Percentiles rank a stretch among this genome's conserved stretches.
phyloP scores from a whole-genome alignment of 805 yeast species.

The Myxozyma neglecta region DNA sequence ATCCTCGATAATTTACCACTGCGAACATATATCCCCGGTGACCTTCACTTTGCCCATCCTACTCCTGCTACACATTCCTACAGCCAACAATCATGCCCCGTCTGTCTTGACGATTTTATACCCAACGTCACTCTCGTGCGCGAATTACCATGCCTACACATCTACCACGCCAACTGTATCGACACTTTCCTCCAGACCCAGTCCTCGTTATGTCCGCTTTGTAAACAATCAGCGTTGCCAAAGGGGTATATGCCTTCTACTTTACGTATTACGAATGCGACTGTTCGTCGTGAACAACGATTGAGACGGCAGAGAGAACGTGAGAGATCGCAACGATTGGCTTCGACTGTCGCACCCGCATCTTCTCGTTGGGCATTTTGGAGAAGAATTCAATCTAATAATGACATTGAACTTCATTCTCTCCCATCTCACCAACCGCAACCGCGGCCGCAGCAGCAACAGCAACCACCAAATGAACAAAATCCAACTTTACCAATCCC shows the following conservation, averaged over 20 bases:
- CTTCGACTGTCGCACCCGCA: too few species aligned
- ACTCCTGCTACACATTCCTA: slow-evolving; percentile 2
- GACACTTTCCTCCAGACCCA: slow-evolving; percentile 78
- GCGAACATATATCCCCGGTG: slow-evolving; percentile 26
- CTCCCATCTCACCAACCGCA: too few species aligned
- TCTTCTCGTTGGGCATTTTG: neutral
- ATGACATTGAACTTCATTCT: too few species aligned
- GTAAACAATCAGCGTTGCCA: slow-evolving; percentile 41
- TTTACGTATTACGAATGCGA: slow-evolving; percentile 29
- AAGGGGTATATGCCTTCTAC: slow-evolving; percentile 28
- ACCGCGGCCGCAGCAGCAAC: too few species aligned
- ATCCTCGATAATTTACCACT: slow-evolving; percentile 26
- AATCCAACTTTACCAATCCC: too few species aligned
- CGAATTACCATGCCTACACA: slow-evolving; percentile 78
- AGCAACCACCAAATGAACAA: too few species aligned
- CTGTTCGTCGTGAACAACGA: slow-evolving; percentile 29
- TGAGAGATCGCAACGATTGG: too few species aligned
- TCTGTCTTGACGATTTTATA: slow-evolving; percentile 69
- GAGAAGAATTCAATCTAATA: too few species aligned
- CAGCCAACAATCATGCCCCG: slow-evolving; percentile 54
- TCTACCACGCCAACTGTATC: slow-evolving; percentile 72
- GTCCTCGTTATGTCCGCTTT: slow-evolving; percentile 78
- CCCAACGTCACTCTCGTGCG: slow-evolving; percentile 55
- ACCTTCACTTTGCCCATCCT: neutral
- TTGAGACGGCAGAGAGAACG: slow-evolving; percentile 12